A percentile compares a stretch with the other conserved stretches of the same genome.
Evolutionary conservation across 345 rosid species (phyloP).

Genomic region (Camelina sativa): DNA sequence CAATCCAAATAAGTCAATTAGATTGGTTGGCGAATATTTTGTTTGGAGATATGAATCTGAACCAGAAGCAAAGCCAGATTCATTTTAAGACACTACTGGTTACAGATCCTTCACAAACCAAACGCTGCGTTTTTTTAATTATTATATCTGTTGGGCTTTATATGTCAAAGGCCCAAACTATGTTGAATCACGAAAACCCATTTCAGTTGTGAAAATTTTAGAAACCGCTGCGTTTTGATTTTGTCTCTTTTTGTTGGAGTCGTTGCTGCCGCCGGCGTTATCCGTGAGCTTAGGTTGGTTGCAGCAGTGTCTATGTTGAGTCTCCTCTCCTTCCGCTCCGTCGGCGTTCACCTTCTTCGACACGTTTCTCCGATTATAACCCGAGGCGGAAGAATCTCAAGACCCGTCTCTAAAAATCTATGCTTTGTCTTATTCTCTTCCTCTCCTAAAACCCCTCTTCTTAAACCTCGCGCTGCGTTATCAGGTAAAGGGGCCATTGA

Average conservation of each 20-base stretch:
- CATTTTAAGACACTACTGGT: neutral
- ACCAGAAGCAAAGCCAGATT: constrained; percentile 15
- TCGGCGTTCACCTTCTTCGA: constrained; percentile 37
- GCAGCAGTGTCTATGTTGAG: constrained; percentile 22
- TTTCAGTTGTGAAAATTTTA: neutral
- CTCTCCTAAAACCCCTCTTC: constrained; percentile 48
- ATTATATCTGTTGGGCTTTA: constrained; percentile 1
- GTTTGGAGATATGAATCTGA: constrained; percentile 1
- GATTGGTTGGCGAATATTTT: constrained; percentile 20
- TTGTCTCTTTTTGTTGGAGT: neutral
- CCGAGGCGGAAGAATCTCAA: constrained; percentile 22
- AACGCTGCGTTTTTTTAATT: constrained; percentile 7
- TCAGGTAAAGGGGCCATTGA: constrained; percentile 38
- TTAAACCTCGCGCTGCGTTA: constrained; percentile 50
- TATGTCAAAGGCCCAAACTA: neutral
- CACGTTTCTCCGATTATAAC: constrained; percentile 2
- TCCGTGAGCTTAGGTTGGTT: constrained; percentile 19
- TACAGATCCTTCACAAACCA: neutral
- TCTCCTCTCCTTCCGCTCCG: constrained; percentile 39
- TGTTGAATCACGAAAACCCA: neutral
- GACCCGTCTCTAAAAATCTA: constrained; percentile 35
- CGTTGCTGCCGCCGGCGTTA: constrained; percentile 27
- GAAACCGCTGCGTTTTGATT: neutral
- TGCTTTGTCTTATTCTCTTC: constrained; percentile 40
- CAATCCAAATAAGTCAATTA: neutral